A percentile compares a stretch with the other conserved stretches of the same genome.
Conservation (phyloP, 352 stramenopile species). For the Phytophthora gonapodyides region DNA sequence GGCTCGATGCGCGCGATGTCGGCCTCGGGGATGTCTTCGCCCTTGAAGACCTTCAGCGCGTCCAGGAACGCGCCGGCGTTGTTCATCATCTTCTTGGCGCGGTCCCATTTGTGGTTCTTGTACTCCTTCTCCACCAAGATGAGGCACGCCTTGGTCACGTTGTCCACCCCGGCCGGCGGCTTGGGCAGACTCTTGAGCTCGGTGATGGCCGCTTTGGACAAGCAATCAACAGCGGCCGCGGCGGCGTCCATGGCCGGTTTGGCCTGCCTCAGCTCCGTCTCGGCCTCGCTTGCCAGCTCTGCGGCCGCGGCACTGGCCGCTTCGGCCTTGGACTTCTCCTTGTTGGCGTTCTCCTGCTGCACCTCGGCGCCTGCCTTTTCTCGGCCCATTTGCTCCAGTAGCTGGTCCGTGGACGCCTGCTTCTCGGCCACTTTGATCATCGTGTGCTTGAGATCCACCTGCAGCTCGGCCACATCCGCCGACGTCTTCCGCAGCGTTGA, state of each 20-base stretch:
- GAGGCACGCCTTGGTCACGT: slow-evolving; percentile 96
- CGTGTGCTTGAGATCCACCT: slow-evolving; percentile 95
- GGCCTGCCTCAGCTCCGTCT: slow-evolving; percentile 95
- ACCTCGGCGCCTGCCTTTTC: slow-evolving; percentile 95
- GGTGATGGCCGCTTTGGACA: slow-evolving; percentile 97
- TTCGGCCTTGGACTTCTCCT: slow-evolving; percentile 94
- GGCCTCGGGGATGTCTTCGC: slow-evolving; percentile 95
- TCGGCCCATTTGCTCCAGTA: slow-evolving; percentile 94
- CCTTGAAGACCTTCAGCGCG: slow-evolving; percentile 91
- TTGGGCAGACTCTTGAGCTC: slow-evolving; percentile 98
- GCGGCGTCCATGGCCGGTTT: slow-evolving; percentile 98
- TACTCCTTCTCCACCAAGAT: slow-evolving; percentile 98
- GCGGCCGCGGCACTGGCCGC: slow-evolving; percentile 91
- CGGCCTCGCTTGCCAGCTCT: slow-evolving; percentile 93
- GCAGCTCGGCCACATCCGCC: slow-evolving; percentile 95
- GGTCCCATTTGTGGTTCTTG: slow-evolving; percentile 98
- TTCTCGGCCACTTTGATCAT: slow-evolving; percentile 97
- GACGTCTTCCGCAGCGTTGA: slow-evolving; percentile 96
- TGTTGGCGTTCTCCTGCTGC: slow-evolving; percentile 94
- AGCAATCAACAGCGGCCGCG: slow-evolving; percentile 93
- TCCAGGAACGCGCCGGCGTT: slow-evolving; percentile 97
- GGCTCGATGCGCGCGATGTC: slow-evolving; percentile 93
- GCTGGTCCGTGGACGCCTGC: slow-evolving; percentile 92
- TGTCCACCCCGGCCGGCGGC: slow-evolving; percentile 94
- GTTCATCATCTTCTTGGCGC: slow-evolving; percentile 99